Base-by-base conservation (phyloP, 441 rosid genomes). In the Cnidoscolus chayamansa region DNA sequence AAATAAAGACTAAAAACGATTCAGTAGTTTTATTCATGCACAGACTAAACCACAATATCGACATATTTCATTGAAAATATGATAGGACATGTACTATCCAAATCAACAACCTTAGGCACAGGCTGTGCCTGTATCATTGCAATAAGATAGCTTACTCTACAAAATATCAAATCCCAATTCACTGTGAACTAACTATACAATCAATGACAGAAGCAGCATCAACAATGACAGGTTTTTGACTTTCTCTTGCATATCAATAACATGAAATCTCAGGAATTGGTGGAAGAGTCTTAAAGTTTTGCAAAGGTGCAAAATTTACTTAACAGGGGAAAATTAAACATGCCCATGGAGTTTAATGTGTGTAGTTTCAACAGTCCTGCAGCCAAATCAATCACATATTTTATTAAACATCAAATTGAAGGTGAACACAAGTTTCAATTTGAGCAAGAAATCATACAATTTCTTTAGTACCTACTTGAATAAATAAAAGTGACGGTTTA, bases 301-400 rank as follows among this genome's bases (percentile, higher is more conserved):
- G 65, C 1, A 72, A 72, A 61, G 16, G 54, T 25, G n/a, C 30
- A 12, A 32, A 2, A 19, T 25, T 0, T 4, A 71, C 13, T 12
- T 7, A 13, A 25, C 6, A 40, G 0, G 32, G 10, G 10, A 19
- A 17, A 51, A 49, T 53, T 10, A 47, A 56, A 40, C 31, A 31
- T 70, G 73, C 19, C 56, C 57, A 51, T 67, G 58, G 71, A 58
- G 74, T 59, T 68, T 76, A 72, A 59, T 69, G 57, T 73, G 80
- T 61, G 80, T 63, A 76, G 60, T 72, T 78, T 56, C 77, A 63
- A 70, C 57, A 78, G 74, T 79, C 89, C 94, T 89, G 92, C 80
- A 82, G 77, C 13, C 31, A 68, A 16, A 81, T 66, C 30, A 61
- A 76, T 71, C 70, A 64, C 17, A 35, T 63, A 61, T 67, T 63